phyloP scores from a whole-genome alignment of 1,284 basidiomycete species.

The Leccinum insolens region DNA sequence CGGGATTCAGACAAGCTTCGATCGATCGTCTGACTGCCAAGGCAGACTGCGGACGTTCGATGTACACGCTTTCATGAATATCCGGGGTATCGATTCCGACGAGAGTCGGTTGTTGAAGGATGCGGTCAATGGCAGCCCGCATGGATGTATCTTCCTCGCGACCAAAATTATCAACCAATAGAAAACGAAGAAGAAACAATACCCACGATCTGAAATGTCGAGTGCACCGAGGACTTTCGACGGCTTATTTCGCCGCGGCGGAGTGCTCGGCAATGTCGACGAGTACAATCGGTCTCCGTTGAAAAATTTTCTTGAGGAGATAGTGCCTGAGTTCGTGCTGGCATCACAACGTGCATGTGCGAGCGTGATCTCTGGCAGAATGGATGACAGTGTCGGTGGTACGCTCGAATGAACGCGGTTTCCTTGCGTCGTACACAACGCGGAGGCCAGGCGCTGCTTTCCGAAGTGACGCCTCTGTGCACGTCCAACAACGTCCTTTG shows the following conservation, averaged over 20 bases:
- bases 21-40: background rate
- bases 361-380: constrained; percentile 25
- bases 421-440: constrained; percentile 21
- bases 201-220: constrained; percentile 32
- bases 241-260: constrained; percentile 11
- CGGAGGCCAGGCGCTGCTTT: constrained; percentile 34
- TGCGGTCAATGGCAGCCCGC: constrained; percentile 33
- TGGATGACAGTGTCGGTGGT: constrained; percentile 13
- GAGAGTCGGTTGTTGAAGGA: constrained; percentile 26
- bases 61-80: background rate
- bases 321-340: background rate
- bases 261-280: background rate
- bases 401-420: constrained; percentile 5
- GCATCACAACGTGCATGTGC: constrained; percentile 28
- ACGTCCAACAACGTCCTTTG: constrained; percentile 29
- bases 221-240: constrained; percentile 31
- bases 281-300: constrained; percentile 6
- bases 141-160: constrained; percentile 24
- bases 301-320: background rate
- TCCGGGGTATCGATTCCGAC: constrained; percentile 18
- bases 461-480: constrained; percentile 33
- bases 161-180: constrained; percentile 9
- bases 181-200: background rate
- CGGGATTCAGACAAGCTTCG: background rate
- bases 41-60: constrained; percentile 1